Base-by-base conservation (phyloP, 805 yeast genomes). In the Pichia rugopelliculosa region DNA sequence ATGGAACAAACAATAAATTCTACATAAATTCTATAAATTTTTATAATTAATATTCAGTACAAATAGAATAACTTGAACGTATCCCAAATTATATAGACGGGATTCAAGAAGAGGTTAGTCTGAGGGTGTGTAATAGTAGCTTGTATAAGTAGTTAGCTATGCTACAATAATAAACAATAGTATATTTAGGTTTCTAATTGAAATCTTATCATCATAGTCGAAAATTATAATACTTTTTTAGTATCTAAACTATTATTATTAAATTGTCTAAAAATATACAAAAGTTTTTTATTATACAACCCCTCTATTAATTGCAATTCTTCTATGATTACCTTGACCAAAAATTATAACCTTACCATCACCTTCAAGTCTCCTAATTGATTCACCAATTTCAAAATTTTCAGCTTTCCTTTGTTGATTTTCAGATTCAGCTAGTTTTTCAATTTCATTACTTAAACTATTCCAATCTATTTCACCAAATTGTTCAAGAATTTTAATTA, bases 251-350 rank as follows among this genome's bases (percentile, higher is more conserved):
- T 36, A 36, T 33, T 36, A 37, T 26, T 15, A 33, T 27, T 22
- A 15, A 17, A 20, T 13, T 18, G 1, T 9, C 3, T 36, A 22
- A 12, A 25, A 36, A 21, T 22, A 36, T 24, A 40, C 42, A 30
- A 23, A 24, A 27, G 15, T 17, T 36, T 17, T 18, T 36, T 20
- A 38, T 37, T 49, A 45, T 38, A 49, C 49, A 39, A 47, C 46
- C n/a, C 42, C 39, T 42, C 56, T 52, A 40, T 56, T 61, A 36
- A 57, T 47, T n/a, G 66, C 54, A 36, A 87, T 74, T 21, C 79
- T 75, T 62, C 90, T 75, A 58, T 86, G 73, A 49, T 76, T 77
- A 45, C 87, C 84, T 49, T 83, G 88, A 17, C 95, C 96, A 34
- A 77, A 69, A 38, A 85, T 80, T 9, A 75, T 72, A 24, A 88